These are phyloP conservation scores for Tetracentron sinense DNA, from an alignment of 164 flowering plant genomes.

Conservation along the genomic window DNA sequence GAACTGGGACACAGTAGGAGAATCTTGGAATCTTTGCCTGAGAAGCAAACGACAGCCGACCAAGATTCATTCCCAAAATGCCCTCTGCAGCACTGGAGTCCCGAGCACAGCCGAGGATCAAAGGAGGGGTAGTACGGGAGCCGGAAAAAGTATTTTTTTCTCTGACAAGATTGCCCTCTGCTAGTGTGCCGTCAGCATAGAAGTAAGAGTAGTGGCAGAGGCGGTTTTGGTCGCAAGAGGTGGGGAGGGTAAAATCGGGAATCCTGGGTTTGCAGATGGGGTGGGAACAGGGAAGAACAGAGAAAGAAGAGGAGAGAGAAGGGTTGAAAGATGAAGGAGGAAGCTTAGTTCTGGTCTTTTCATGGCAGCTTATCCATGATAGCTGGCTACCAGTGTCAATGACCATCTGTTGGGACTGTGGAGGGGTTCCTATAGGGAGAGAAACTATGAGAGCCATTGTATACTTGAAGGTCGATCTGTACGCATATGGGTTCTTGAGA, in stretches of 20 bases:
- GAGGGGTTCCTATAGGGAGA: constrained; percentile 76
- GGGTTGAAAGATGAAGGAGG: constrained; percentile 56
- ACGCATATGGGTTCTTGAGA: constrained; percentile 6
- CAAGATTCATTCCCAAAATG: constrained; percentile 78
- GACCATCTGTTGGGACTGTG: constrained; percentile 67
- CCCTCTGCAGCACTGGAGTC: constrained; percentile 50
- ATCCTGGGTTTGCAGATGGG: constrained; percentile 63
- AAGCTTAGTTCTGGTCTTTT: constrained; percentile 18
- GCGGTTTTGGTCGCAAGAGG: constrained; percentile 62
- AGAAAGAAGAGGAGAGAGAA: constrained; percentile 76
- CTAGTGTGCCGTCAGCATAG: constrained; percentile 78
- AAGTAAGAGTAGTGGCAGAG: constrained; percentile 77
- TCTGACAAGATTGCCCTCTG: constrained; percentile 77
- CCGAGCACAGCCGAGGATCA: constrained; percentile 62
- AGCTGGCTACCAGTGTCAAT: constrained; percentile 84
- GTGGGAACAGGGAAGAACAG: constrained; percentile 60
- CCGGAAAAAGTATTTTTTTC: constrained; percentile 47
- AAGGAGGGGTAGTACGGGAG: constrained; percentile 49
- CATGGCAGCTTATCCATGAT: constrained; percentile 73
- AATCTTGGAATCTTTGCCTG: constrained; percentile 53
- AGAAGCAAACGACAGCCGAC: constrained; percentile 62
- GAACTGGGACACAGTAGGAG: constrained; percentile 64
- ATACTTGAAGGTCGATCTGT: constrained; percentile 44
- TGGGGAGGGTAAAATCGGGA: constrained; percentile 77
- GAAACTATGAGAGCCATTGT: constrained; percentile 60